Conservation (phyloP, 148 eudicot species). For the Beta vulgaris region DNA sequence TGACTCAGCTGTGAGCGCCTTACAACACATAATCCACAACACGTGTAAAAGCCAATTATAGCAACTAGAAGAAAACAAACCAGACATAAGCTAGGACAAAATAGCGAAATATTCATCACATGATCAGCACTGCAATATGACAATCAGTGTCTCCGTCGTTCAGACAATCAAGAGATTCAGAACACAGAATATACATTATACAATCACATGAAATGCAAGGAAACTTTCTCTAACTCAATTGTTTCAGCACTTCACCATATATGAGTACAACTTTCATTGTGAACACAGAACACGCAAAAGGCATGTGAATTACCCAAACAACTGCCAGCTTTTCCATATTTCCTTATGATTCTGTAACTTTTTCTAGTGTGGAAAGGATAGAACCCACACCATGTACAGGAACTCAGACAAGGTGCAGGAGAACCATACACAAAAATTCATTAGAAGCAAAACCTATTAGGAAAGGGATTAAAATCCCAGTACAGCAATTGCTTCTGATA, state of each 20-base stretch:
- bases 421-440: neutral
- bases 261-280: neutral
- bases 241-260: neutral
- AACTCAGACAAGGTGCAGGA: neutral
- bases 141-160: neutral
- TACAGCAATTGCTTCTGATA: neutral
- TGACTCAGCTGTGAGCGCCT: constrained; percentile 1
- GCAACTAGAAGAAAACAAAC: neutral
- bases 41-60: constrained; percentile 7
- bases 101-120: neutral
- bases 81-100: neutral
- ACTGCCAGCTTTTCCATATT: neutral
- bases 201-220: neutral
- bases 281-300: neutral
- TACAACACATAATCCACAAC: neutral
- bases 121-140: neutral
- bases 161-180: neutral
- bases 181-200: no score
- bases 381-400: neutral
- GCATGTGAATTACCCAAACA: neutral
- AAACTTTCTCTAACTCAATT: neutral
- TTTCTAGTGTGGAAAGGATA: neutral
- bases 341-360: neutral
- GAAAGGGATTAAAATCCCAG: neutral
- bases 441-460: neutral